phyloP scores from a whole-genome alignment of 169 alveolate genomes.

The Nephromyces sp. region DNA sequence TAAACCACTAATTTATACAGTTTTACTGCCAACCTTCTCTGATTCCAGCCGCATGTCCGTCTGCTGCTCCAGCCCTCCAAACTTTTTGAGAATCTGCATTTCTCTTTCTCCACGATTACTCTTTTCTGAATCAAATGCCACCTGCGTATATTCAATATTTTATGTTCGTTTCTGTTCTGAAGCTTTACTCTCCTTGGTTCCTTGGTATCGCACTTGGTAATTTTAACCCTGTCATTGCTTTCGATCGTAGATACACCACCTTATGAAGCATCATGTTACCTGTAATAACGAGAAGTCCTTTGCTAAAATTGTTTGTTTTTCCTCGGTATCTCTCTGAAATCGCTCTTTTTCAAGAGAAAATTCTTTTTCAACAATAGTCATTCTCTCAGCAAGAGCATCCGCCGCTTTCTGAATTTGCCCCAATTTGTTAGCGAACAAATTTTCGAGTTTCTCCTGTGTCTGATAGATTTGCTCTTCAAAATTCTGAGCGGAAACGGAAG shows the following conservation, averaged over 20 bases:
- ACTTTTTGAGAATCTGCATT: slow-evolving; percentile 20
- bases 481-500: no score
- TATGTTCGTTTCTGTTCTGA: no score
- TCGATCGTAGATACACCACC: no score
- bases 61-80: slow-evolving; percentile 22
- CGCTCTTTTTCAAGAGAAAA: slow-evolving; percentile 25
- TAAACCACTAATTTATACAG: no score
- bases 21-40: slow-evolving; percentile 27
- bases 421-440: slow-evolving; percentile 15
- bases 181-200: no score
- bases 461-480: slow-evolving; percentile 27
- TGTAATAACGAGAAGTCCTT: slow-evolving; percentile 10
- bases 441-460: slow-evolving; percentile 25
- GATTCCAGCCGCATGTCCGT: slow-evolving; percentile 26
- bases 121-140: slow-evolving; percentile 26
- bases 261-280: background rate
- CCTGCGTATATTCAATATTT: no score
- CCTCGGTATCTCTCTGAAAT: slow-evolving; percentile 17
- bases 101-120: slow-evolving; percentile 27
- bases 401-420: slow-evolving; percentile 18
- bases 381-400: slow-evolving; percentile 25
- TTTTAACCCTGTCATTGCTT: no score
- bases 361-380: slow-evolving; percentile 27
- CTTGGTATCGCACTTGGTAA: no score
- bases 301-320: slow-evolving; percentile 16